Evolutionary conservation across 805 yeast species (phyloP).

Genomic region (Nakazawaea ambrosiae): DNA sequence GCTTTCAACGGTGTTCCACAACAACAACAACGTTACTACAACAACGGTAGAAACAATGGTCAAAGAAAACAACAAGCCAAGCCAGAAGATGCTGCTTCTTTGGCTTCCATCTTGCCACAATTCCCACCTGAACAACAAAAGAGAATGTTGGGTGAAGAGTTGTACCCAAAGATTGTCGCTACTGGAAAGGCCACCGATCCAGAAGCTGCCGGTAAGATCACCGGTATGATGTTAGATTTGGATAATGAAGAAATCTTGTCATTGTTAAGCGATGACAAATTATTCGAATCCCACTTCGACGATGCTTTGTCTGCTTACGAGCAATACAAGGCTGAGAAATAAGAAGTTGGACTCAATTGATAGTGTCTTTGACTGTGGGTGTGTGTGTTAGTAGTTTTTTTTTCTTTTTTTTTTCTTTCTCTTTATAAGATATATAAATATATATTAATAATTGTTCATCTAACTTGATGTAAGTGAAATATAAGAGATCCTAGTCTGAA

Average conservation of each 20-base stretch:
- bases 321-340: constrained; percentile 44
- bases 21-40: constrained; percentile 34
- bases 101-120: constrained; percentile 56
- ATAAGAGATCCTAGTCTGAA: no score
- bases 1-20: constrained; percentile 60
- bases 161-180: constrained; percentile 86
- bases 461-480: no score
- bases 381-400: background rate
- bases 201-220: constrained; percentile 96
- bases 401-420: background rate
- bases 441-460: no score
- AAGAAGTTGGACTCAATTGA: constrained; percentile 2
- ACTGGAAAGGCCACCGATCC: constrained; percentile 83
- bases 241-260: constrained; percentile 86
- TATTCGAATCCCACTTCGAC: constrained; percentile 83
- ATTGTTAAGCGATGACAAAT: constrained; percentile 82
- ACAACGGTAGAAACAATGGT: constrained; percentile 35
- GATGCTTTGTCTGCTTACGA: constrained; percentile 95
- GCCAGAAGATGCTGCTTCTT: constrained; percentile 31
- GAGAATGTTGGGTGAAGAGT: constrained; percentile 96
- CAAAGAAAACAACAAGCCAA: constrained; percentile 15
- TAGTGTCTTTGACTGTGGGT: background rate
- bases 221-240: constrained; percentile 97
- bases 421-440: no score
- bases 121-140: constrained; percentile 88